phyloP scores from a whole-genome alignment of 2,329 filamentous ascomycete species.

The Aspergillus sp. region DNA sequence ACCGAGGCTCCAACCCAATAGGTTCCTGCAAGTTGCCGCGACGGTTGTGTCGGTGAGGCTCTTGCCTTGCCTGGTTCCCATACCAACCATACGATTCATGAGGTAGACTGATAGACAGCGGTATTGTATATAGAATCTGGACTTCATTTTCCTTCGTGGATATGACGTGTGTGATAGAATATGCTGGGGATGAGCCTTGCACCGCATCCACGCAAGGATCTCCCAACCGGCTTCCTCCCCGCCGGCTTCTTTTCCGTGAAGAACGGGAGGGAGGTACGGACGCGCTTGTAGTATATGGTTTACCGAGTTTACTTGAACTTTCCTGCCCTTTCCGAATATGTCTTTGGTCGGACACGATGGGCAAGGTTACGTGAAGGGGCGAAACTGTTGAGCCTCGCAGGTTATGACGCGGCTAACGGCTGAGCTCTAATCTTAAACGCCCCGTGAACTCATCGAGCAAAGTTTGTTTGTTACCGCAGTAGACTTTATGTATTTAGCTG shows the following conservation, averaged over 20 bases:
- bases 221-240: neutral
- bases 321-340: neutral
- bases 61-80: neutral
- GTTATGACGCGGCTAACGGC: neutral
- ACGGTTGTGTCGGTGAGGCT: neutral
- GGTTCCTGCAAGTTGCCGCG: neutral
- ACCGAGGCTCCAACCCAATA: neutral
- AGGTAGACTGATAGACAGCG: conserved; percentile 8
- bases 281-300: neutral
- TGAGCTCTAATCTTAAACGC: neutral
- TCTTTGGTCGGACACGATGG: neutral
- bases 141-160: neutral
- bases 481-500: neutral
- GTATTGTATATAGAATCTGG: conserved; percentile 8
- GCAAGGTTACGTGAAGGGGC: neutral
- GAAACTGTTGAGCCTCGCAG: neutral
- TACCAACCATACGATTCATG: neutral
- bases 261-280: neutral
- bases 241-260: neutral
- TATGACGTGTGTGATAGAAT: neutral
- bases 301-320: neutral
- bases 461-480: neutral
- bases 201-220: conserved; percentile 2
- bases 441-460: neutral
- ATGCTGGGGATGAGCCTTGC: conserved; percentile 2